Evolutionary conservation across 1,284 basidiomycete genomes (phyloP).

Genomic region (Waitea zeae): DNA sequence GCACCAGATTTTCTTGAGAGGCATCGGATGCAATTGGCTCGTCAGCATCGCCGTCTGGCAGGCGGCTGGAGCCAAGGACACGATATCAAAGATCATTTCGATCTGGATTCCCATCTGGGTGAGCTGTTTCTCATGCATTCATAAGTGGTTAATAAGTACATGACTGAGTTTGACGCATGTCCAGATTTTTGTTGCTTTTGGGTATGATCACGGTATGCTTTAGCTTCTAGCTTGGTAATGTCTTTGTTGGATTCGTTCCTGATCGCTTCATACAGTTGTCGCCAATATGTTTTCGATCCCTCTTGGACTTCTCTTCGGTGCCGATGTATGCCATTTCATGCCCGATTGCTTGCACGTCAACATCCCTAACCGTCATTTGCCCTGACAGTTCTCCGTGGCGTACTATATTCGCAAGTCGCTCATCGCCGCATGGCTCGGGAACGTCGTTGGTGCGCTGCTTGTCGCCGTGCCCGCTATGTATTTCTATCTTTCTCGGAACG

Average conservation of each 20-base stretch:
- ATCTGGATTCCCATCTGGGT: conserved; percentile 69
- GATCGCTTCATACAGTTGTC: conserved; percentile 23
- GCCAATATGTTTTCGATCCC: conserved; percentile 67
- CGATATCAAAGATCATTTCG: conserved; percentile 55
- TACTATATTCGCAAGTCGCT: too few species aligned
- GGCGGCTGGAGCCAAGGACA: conserved; percentile 55
- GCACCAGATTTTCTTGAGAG: conserved; percentile 61
- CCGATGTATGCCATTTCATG: conserved; percentile 30
- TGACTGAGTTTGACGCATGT: too few species aligned
- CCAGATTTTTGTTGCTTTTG: conserved; percentile 53
- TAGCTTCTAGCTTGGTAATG: background rate
- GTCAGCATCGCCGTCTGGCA: conserved; percentile 72
- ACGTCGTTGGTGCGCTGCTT: conserved; percentile 47
- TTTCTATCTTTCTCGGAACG: conserved; percentile 41
- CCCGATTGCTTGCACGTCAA: background rate
- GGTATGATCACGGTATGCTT: conserved; percentile 50
- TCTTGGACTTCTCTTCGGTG: conserved; percentile 56
- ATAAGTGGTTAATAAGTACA: too few species aligned
- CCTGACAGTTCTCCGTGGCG: conserved; percentile 11
- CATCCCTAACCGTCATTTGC: background rate
- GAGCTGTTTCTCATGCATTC: conserved; percentile 8
- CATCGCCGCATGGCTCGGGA: conserved; percentile 51
- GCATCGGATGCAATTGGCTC: conserved; percentile 67
- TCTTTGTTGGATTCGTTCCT: conserved; percentile 1
- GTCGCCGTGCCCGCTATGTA: conserved; percentile 45